These are phyloP conservation scores for Mortierella polycephala DNA, from an alignment of 371 early-diverging fungal species.

Conservation along the genomic window DNA sequence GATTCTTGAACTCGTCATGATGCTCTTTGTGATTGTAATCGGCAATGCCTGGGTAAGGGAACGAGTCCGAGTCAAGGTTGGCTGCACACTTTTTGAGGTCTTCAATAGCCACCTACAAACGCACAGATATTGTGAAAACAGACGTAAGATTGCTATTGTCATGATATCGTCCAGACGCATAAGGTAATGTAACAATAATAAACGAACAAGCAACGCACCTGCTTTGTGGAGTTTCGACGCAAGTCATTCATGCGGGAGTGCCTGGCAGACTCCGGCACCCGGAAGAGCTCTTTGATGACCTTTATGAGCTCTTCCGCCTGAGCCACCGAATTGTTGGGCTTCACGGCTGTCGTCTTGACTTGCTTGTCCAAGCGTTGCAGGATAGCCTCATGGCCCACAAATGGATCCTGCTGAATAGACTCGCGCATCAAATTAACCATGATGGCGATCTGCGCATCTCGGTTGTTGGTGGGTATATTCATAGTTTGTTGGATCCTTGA, in stretches of 20 bases:
- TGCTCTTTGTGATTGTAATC: constrained; percentile 49
- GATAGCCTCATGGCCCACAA: constrained; percentile 40
- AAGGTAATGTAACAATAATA: background rate
- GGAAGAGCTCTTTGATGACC: constrained; percentile 44
- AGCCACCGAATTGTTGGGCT: constrained; percentile 29
- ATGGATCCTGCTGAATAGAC: constrained; percentile 43
- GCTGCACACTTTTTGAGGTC: constrained; percentile 45
- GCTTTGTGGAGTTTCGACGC: constrained; percentile 28
- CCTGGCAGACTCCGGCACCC: constrained; percentile 23
- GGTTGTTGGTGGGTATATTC: constrained; percentile 38
- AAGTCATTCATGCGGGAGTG: constrained; percentile 48
- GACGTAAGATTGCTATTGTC: background rate
- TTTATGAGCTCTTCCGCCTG: constrained; percentile 45
- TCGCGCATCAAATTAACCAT: constrained; percentile 45
- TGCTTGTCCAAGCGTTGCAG: constrained; percentile 39
- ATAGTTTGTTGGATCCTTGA: constrained; percentile 39
- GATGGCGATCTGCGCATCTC: constrained; percentile 42
- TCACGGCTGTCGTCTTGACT: constrained; percentile 30
- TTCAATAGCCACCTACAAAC: constrained; percentile 38
- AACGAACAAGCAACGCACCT: constrained; percentile 17
- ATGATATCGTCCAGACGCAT: background rate
- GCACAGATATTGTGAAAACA: background rate
- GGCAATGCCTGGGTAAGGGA: constrained; percentile 44
- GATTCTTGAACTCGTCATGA: constrained; percentile 49
- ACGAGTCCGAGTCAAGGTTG: constrained; percentile 36